phyloP scores from a whole-genome alignment of 2,329 filamentous ascomycete genomes.

The Colletotrichum sp. region DNA sequence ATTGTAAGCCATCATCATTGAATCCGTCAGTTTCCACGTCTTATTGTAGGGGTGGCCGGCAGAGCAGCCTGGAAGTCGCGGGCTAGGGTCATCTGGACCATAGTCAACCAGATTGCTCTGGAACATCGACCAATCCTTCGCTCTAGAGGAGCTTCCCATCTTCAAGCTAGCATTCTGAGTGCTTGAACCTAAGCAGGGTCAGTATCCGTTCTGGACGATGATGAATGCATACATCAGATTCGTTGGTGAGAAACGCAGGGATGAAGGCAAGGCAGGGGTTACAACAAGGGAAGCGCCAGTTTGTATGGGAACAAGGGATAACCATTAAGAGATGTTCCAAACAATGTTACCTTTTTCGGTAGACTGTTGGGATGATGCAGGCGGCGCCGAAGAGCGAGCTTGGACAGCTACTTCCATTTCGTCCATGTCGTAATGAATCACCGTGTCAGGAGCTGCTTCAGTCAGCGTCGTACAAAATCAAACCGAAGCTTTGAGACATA shows the following conservation, averaged over 20 bases:
- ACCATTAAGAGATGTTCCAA: background rate
- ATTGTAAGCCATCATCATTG: slow-evolving; percentile 33
- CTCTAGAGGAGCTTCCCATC: background rate
- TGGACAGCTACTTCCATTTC: background rate
- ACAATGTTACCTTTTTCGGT: background rate
- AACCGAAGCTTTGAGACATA: background rate
- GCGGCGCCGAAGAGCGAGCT: background rate
- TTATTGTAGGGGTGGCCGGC: slow-evolving; percentile 14
- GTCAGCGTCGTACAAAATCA: background rate
- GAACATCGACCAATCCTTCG: slow-evolving; percentile 16
- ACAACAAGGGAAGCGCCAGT: background rate
- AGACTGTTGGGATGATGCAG: background rate
- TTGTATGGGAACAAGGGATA: background rate
- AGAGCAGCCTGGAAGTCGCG: slow-evolving; percentile 16
- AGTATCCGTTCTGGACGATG: background rate
- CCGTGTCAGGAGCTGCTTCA: slow-evolving; percentile 2
- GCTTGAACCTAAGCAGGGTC: background rate
- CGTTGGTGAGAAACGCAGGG: background rate
- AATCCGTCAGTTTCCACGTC: slow-evolving; percentile 26
- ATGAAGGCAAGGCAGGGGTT: background rate
- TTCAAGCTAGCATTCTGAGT: background rate
- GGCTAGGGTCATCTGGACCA: background rate
- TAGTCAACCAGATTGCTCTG: slow-evolving; percentile 15
- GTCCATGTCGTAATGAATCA: background rate
- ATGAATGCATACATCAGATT: background rate